These are phyloP conservation scores for Lunularia cruciata DNA, from an alignment of 225 moss, liverwort and hornwort species.

Conservation along the genomic window DNA sequence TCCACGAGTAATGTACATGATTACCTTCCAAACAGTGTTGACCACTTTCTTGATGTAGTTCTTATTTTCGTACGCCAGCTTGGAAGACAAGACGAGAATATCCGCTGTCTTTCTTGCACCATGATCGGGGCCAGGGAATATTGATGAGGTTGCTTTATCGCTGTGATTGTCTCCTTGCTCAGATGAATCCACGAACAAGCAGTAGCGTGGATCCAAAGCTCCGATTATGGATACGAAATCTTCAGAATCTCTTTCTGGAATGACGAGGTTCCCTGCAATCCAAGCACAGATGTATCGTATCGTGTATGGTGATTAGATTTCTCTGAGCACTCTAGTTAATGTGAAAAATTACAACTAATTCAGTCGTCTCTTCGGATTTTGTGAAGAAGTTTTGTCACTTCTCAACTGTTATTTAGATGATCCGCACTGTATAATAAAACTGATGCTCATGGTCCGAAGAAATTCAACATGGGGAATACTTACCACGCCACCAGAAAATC, in stretches of 20 bases:
- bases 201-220: conserved; percentile 42
- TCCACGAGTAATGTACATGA: too few species aligned
- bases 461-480: too few species aligned
- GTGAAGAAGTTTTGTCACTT: too few species aligned
- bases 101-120: conserved; percentile 58
- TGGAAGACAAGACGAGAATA: conserved; percentile 69
- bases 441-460: too few species aligned
- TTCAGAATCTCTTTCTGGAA: conserved; percentile 3
- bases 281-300: too few species aligned
- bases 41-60: conserved; percentile 46
- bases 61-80: conserved; percentile 69
- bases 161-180: not conserved
- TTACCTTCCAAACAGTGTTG: conserved; percentile 50
- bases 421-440: too few species aligned
- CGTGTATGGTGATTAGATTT: too few species aligned
- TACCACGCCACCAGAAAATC: too few species aligned
- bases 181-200: conserved; percentile 36
- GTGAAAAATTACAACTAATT: too few species aligned
- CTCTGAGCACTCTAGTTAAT: too few species aligned
- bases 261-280: not conserved
- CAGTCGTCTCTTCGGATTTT: too few species aligned
- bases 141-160: conserved; percentile 10
- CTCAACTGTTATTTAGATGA: too few species aligned
- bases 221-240: conserved; percentile 8
- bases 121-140: not conserved